Conservation (phyloP, 192 early-diverging fungal species). For the Coemansia furcata region DNA sequence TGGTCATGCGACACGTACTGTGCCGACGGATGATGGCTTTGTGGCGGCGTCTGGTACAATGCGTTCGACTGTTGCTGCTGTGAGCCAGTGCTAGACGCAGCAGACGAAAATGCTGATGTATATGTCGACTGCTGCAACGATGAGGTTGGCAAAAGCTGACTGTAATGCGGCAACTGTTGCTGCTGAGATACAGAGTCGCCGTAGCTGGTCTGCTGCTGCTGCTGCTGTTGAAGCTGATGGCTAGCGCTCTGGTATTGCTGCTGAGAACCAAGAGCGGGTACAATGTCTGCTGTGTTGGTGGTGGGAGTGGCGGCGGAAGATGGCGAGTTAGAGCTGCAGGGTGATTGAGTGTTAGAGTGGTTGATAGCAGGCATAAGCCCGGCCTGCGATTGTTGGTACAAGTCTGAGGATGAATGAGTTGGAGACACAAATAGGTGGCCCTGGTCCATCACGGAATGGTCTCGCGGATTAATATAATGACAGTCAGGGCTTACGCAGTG, state of each 20-base stretch:
- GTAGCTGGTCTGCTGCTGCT: slow-evolving; percentile 19
- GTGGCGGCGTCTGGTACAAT: slow-evolving; percentile 38
- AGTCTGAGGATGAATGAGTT: slow-evolving; percentile 22
- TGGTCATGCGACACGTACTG: slow-evolving; percentile 53
- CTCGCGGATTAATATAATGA: not conserved
- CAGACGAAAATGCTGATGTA: slow-evolving; percentile 30
- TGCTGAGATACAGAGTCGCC: slow-evolving; percentile 19
- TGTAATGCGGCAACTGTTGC: slow-evolving; percentile 18
- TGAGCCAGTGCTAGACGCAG: slow-evolving; percentile 13
- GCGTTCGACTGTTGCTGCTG: slow-evolving; percentile 25
- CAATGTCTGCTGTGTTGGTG: slow-evolving; percentile 17
- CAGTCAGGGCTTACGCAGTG: not conserved
- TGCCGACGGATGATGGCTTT: slow-evolving; percentile 30
- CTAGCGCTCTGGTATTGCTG: slow-evolving; percentile 12
- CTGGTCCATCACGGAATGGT: slow-evolving; percentile 35
- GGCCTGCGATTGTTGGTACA: slow-evolving; percentile 19
- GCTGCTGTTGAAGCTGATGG: slow-evolving; percentile 28
- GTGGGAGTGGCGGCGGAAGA: slow-evolving; percentile 26
- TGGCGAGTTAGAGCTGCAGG: slow-evolving; percentile 26
- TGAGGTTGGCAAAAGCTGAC: slow-evolving; percentile 25
- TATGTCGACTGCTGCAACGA: slow-evolving; percentile 29
- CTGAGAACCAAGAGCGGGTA: slow-evolving; percentile 9
- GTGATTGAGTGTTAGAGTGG: slow-evolving; percentile 38
- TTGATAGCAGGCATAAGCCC: slow-evolving; percentile 40
- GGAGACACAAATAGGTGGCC: slow-evolving; percentile 37